Percentiles rank a stretch among this genome's conserved stretches.
Conservation (phyloP, 352 stramenopile genomes). For the Globisporangium iwayamae region DNA sequence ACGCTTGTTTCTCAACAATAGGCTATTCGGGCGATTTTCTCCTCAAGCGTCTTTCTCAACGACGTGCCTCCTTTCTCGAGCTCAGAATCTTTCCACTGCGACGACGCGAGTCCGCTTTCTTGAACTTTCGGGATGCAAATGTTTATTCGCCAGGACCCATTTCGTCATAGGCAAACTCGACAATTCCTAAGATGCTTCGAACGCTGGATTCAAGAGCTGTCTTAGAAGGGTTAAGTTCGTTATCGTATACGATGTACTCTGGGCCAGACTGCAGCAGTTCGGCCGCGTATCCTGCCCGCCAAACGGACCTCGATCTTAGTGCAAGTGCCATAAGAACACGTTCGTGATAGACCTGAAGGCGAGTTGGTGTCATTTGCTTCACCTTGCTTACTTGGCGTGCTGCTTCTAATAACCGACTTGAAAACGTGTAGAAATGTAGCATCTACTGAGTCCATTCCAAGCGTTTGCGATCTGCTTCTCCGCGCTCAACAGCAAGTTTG, state of each 20-base stretch:
- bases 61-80: slow-evolving; percentile 7
- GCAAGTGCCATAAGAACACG: slow-evolving; percentile 73
- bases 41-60: slow-evolving; percentile 33
- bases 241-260: slow-evolving; percentile 56
- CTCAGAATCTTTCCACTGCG: slow-evolving; percentile 29
- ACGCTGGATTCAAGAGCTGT: slow-evolving; percentile 38
- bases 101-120: slow-evolving; percentile 16
- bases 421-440: slow-evolving; percentile 19
- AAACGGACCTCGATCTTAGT: slow-evolving; percentile 39
- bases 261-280: slow-evolving; percentile 57
- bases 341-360: slow-evolving; percentile 94
- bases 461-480: slow-evolving; percentile 88
- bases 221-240: slow-evolving; percentile 25
- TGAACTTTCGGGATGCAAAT: slow-evolving; percentile 40
- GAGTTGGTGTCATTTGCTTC: slow-evolving; percentile 4
- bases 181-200: slow-evolving; percentile 36
- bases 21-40: slow-evolving; percentile 34
- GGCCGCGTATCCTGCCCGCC: slow-evolving; percentile 60
- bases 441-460: slow-evolving; percentile 79
- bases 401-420: background rate
- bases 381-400: background rate
- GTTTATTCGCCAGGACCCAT: slow-evolving; percentile 49
- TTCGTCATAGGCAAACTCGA: slow-evolving; percentile 72
- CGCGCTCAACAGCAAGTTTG: slow-evolving; percentile 80
- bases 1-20: slow-evolving; percentile 91